Evolutionary conservation across 345 rosid genomes (phyloP), one percentile per base, ranked within the genome.

Genomic region (Lumnitzera littorea): DNA sequence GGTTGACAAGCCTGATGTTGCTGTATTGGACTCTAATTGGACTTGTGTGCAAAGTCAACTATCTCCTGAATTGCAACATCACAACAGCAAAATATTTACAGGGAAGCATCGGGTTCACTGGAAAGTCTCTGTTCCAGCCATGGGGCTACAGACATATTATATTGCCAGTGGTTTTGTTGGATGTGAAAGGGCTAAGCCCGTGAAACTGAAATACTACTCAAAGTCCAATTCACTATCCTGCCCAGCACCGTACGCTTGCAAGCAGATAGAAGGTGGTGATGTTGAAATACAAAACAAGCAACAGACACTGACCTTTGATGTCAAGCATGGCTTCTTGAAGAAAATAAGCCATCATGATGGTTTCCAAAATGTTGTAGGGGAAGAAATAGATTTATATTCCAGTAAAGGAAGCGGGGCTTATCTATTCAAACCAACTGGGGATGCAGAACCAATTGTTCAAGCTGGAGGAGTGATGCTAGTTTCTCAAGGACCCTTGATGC

Each of bases 1-100:
- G 58, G 91, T 91, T 16, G 83, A 75, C 70, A 81, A 78, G 27
- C 82, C 95, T 14, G 96, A 90, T 68, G 82, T 90, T 58, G 68
- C 87, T 51, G 95, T 94, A 62, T 64, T 86, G 69, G 95, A 86
- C 73, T 80, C 92, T 12, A 88, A 94, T 67, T 83, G 96, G 96
- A 84, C 88, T 62, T 91, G 96, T 74, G 85, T 91, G 52, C 79
- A 71, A 72, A 94, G 99, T 78, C 96, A 94, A 70, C 61, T 94
- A 43, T 84, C 97, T 72, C 99, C 99, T 17, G 99, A 94, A 72
- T 57, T 88, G 72, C 96, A 80, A 73, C 99, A 94, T 72, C 87
- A 78, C 59, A 70, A 70, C 57, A 70, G 69, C 74, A 88, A 84
- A 56, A 58, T 75, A 36, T 94, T 88, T 66, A 91, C 95, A 0